Base-by-base conservation (phyloP, 257 asterid genomes). In the Primulina eburnea region DNA sequence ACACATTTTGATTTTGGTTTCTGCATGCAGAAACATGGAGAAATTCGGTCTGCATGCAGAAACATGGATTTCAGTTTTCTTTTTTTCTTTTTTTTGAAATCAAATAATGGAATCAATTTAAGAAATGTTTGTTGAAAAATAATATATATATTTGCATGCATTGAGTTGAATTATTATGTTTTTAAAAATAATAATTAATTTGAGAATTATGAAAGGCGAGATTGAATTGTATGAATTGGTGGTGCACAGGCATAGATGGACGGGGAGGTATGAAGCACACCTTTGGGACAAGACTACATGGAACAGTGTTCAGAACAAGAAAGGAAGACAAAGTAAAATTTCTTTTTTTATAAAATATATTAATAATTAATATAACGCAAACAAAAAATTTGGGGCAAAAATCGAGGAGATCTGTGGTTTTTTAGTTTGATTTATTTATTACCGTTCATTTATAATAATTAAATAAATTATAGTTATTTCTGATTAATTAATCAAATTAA, bases 231-330 rank as follows among this genome's bases (percentile, higher is more conserved):
- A 24, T 0, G 1, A 24, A 24, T 24, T 24, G 26, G 26, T 24
- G 26, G 1, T 24, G 0, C 76, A 65, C 79, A 92, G 98, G 87
- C 98, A 92, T 69, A 80, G 98, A 53, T 90, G 96, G 90, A 90
- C 96, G 8, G 96, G 97, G 65, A 79, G 96, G 29, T 92, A 67
- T 70, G 98, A 92, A 62, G 97, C 98, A 30, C 98, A 92, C 60
- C 83, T 92, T 4, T 92, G 98, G 98, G 98, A 92, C 83, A 92
- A 88, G 71, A 82, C 76, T 67, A 77, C 83, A 11, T 90, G 97
- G 97, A 92, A 92, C 79, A 71, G 58, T 82, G 73, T 82, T 68
- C 92, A 87, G 88, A 90, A 82, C 79, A 92, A 92, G 81, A 81
- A 79, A 85, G 98, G 98, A 76, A 83, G 80, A 84, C 98, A 90